Evolutionary conservation across 2,329 filamentous ascomycete genomes (phyloP).

Genomic region (Clonostachys solani): DNA sequence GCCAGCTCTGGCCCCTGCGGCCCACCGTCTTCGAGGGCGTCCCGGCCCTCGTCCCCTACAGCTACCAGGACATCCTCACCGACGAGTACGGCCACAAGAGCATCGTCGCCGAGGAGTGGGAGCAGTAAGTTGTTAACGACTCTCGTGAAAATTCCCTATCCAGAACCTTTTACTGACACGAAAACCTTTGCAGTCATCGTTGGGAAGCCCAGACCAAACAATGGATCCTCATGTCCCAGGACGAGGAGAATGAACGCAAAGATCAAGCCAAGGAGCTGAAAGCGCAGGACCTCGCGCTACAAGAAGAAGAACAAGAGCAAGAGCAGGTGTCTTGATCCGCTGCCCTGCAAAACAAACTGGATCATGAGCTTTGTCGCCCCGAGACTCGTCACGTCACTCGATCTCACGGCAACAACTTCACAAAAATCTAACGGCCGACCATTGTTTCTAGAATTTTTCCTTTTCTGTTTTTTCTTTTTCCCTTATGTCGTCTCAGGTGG

Average conservation of each 20-base stretch:
- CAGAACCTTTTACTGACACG: background rate
- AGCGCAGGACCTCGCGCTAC: background rate
- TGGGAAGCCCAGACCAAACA: constrained; percentile 55
- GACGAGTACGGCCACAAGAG: constrained; percentile 63
- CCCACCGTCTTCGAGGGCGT: constrained; percentile 73
- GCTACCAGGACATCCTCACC: constrained; percentile 60
- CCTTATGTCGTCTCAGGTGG: no score
- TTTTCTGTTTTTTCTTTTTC: no score
- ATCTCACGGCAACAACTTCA: no score
- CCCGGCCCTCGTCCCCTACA: constrained; percentile 63
- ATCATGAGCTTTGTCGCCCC: no score
- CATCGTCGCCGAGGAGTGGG: constrained; percentile 54
- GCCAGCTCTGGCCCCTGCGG: constrained; percentile 74
- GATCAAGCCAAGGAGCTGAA: constrained; percentile 1
- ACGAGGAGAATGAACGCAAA: constrained; percentile 6
- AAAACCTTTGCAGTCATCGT: constrained; percentile 40
- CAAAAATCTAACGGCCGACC: no score
- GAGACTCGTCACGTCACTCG: no score
- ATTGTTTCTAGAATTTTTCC: no score
- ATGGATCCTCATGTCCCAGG: constrained; percentile 45
- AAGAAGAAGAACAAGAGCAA: no score
- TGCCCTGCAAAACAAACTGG: no score
- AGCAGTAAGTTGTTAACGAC: constrained; percentile 51
- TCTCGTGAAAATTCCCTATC: background rate
- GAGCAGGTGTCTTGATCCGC: no score